Percentiles rank a stretch among this genome's conserved stretches.
Conservation (phyloP, 768 basidiomycete genomes). For the Mycena capillaripes region DNA sequence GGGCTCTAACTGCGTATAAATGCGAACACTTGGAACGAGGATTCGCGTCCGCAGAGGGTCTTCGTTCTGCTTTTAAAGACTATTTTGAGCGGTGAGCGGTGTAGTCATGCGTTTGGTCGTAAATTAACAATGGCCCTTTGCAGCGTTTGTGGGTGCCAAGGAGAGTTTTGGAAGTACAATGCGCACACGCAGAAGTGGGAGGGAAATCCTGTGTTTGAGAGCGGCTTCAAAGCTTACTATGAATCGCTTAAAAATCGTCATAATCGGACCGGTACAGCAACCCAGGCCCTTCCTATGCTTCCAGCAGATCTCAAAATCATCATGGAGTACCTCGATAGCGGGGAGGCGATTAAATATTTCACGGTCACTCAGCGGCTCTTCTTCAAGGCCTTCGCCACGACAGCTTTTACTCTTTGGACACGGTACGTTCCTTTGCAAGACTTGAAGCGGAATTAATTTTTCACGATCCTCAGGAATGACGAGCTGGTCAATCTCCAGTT, state of each 20-base stretch:
- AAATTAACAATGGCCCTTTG: background rate
- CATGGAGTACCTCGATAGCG: slow-evolving; percentile 33
- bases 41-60: slow-evolving; percentile 37
- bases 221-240: slow-evolving; percentile 35
- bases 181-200: slow-evolving; percentile 31
- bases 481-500: slow-evolving; percentile 35
- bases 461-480: slow-evolving; percentile 27
- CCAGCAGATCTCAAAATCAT: slow-evolving; percentile 37
- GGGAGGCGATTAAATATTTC: slow-evolving; percentile 15
- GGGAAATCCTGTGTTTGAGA: slow-evolving; percentile 39
- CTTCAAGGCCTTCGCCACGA: slow-evolving; percentile 38
- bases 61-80: slow-evolving; percentile 36
- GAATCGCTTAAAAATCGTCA: slow-evolving; percentile 36
- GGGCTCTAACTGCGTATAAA: slow-evolving; percentile 38
- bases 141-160: slow-evolving; percentile 35
- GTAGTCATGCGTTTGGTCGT: background rate
- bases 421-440: slow-evolving; percentile 7
- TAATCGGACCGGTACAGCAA: slow-evolving; percentile 31
- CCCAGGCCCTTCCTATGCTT: slow-evolving; percentile 40
- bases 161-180: slow-evolving; percentile 38
- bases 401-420: slow-evolving; percentile 37
- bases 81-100: slow-evolving; percentile 35
- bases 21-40: slow-evolving; percentile 35
- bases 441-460: background rate
- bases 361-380: slow-evolving; percentile 23